phyloP scores from a whole-genome alignment of 2,329 filamentous ascomycete genomes.

The Epichloe elymi region DNA sequence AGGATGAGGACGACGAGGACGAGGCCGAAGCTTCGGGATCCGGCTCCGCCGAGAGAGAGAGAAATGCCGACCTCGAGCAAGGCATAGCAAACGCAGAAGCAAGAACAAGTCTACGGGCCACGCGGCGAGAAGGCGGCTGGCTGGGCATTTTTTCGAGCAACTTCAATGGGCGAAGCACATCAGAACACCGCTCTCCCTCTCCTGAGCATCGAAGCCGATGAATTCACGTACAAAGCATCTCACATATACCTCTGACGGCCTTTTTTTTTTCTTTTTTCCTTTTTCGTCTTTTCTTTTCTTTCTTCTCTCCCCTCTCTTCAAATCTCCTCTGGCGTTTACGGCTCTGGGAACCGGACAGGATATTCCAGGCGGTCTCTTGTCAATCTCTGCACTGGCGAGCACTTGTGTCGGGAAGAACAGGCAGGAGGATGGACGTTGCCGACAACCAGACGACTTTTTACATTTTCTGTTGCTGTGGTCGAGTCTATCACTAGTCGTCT shows the following conservation, averaged over 20 bases:
- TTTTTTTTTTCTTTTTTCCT: neutral
- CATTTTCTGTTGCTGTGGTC: neutral
- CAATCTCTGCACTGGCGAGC: neutral
- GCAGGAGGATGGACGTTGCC: too few relatives aligned
- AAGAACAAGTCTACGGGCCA: constrained; percentile 8
- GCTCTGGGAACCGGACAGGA: neutral
- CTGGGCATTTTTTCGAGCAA: constrained; percentile 24
- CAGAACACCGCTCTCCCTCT: constrained; percentile 12
- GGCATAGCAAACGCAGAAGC: constrained; percentile 18
- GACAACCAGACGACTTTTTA: neutral
- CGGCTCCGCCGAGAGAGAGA: constrained; percentile 16
- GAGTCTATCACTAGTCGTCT: neutral
- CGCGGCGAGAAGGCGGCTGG: constrained; percentile 22
- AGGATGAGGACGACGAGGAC: constrained; percentile 21
- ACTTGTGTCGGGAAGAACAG: neutral
- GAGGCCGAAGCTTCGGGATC: constrained; percentile 21
- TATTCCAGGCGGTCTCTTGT: neutral
- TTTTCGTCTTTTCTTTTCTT: neutral
- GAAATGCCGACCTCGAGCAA: constrained; percentile 30
- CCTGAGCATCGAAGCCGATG: constrained; percentile 12
- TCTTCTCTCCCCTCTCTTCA: neutral
- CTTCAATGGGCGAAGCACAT: constrained; percentile 8
- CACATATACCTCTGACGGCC: neutral
- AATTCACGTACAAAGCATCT: neutral
- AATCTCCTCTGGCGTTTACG: neutral